These are phyloP conservation scores for Phanerochaete carnosa DNA, from an alignment of 768 basidiomycete genomes.

Conservation along the genomic window DNA sequence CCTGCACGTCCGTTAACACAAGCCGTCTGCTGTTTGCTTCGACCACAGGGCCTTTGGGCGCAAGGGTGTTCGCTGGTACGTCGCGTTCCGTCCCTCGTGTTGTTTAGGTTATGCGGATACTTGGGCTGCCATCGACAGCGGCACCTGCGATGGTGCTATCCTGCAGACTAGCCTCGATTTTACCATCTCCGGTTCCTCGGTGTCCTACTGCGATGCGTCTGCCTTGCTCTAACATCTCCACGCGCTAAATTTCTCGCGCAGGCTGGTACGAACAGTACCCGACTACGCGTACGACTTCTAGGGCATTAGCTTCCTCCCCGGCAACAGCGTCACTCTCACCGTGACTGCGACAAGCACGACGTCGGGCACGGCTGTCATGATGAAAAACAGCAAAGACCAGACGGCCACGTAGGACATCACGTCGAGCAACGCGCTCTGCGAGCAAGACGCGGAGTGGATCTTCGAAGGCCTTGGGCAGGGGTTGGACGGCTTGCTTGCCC, in stretches of 20 bases:
- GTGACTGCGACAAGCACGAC: not conserved
- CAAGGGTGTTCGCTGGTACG: too few relatives aligned
- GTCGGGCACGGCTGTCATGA: slow-evolving; percentile 21
- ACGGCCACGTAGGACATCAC: slow-evolving; percentile 23
- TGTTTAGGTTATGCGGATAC: slow-evolving; percentile 26
- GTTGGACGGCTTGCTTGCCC: slow-evolving; percentile 26
- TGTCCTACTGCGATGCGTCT: slow-evolving; percentile 25
- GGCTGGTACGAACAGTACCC: slow-evolving; percentile 29
- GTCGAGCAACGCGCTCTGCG: slow-evolving; percentile 20
- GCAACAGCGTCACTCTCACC: not conserved
- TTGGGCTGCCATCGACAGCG: slow-evolving; percentile 32
- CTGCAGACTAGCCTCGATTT: slow-evolving; percentile 32
- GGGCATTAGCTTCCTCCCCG: slow-evolving; percentile 16
- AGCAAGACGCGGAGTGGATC: slow-evolving; percentile 32
- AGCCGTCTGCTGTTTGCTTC: too few relatives aligned
- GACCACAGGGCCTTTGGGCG: slow-evolving; percentile 10
- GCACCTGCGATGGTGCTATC: slow-evolving; percentile 25
- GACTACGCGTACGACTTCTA: slow-evolving; percentile 24
- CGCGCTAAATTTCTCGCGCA: not conserved
- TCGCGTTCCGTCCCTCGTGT: too few relatives aligned
- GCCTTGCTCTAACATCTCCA: not conserved
- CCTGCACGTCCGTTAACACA: too few relatives aligned
- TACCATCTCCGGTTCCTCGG: slow-evolving; percentile 13
- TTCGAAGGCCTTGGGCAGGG: slow-evolving; percentile 3
- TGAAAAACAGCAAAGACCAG: slow-evolving; percentile 21